Percentiles rank a stretch among this genome's conserved stretches.
phyloP scores from a whole-genome alignment of 306 rosid species.

The Purshia tridentata region DNA sequence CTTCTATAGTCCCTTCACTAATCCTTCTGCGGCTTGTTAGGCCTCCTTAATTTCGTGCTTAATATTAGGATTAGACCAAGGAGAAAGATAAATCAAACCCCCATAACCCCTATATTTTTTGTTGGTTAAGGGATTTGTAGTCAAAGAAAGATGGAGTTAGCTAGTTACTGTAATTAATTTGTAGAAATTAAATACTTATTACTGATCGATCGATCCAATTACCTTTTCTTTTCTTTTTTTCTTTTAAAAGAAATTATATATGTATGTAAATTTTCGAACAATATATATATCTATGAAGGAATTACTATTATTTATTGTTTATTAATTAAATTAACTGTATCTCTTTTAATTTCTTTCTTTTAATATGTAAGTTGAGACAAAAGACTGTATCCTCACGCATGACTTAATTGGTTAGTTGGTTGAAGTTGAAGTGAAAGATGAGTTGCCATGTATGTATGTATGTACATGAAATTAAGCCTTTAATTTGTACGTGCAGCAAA shows the following conservation, averaged over 20 bases:
- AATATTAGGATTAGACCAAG: conserved; percentile 12
- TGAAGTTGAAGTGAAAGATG: conserved; percentile 9
- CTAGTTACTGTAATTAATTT: conserved; percentile 50
- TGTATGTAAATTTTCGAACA: conserved; percentile 48
- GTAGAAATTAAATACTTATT: conserved; percentile 41
- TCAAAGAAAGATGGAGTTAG: conserved; percentile 15
- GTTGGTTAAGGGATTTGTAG: conserved; percentile 53
- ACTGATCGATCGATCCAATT: conserved; percentile 42
- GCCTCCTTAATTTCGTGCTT: no score
- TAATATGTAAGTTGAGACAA: neutral
- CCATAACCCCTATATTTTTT: conserved; percentile 59
- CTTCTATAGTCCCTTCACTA: conserved; percentile 68
- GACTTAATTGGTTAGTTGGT: neutral
- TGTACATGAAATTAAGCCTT: neutral
- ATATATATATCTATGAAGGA: conserved; percentile 34
- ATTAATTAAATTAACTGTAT: neutral
- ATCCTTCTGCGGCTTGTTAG: conserved; percentile 87
- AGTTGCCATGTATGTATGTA: neutral
- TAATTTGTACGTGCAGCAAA: neutral
- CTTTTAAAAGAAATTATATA: conserved; percentile 3
- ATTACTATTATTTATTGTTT: conserved; percentile 29
- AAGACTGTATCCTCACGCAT: neutral
- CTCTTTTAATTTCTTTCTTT: neutral
- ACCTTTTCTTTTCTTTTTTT: conserved; percentile 11
- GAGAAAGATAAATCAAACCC: neutral